Conservation (phyloP, 2,329 filamentous ascomycete genomes). For the Graphilbum fragrans region DNA sequence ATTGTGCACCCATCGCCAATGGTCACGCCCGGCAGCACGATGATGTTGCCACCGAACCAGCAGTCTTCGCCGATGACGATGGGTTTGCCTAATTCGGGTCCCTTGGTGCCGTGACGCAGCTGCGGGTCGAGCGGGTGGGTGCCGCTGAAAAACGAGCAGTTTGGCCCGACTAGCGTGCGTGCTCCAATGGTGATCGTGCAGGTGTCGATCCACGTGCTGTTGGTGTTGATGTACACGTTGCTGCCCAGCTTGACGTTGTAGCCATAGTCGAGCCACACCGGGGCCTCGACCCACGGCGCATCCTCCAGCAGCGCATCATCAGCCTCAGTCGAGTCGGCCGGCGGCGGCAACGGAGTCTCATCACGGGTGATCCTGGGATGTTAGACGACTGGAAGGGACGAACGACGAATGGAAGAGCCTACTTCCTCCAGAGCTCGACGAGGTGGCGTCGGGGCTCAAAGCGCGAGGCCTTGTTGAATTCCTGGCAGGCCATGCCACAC, state of each 20-base stretch:
- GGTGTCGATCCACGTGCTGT: constrained; percentile 67
- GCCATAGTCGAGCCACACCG: constrained; percentile 66
- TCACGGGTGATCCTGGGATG: constrained; percentile 47
- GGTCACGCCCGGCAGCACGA: constrained; percentile 63
- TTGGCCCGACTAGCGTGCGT: constrained; percentile 67
- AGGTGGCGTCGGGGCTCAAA: constrained; percentile 47
- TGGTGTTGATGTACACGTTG: constrained; percentile 63
- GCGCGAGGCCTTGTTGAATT: constrained; percentile 44
- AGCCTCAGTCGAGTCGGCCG: constrained; percentile 40
- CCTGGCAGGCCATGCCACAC: constrained; percentile 47
- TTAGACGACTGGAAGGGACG: not conserved
- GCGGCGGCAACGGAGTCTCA: constrained; percentile 49
- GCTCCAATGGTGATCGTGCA: constrained; percentile 62
- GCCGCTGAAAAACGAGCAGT: constrained; percentile 63
- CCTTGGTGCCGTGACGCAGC: constrained; percentile 59
- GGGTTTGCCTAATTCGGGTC: constrained; percentile 62
- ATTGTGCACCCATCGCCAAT: constrained; percentile 64
- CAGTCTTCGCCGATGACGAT: constrained; percentile 72
- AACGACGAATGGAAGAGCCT: constrained; percentile 18
- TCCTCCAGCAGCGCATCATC: constrained; percentile 54
- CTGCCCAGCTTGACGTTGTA: constrained; percentile 58
- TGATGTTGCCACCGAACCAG: constrained; percentile 63
- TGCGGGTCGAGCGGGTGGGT: constrained; percentile 67
- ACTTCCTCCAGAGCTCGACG: constrained; percentile 62
- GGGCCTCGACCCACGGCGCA: constrained; percentile 57